Evolutionary conservation across 768 basidiomycete species (phyloP).

Genomic region (Phaeotremella fagi): DNA sequence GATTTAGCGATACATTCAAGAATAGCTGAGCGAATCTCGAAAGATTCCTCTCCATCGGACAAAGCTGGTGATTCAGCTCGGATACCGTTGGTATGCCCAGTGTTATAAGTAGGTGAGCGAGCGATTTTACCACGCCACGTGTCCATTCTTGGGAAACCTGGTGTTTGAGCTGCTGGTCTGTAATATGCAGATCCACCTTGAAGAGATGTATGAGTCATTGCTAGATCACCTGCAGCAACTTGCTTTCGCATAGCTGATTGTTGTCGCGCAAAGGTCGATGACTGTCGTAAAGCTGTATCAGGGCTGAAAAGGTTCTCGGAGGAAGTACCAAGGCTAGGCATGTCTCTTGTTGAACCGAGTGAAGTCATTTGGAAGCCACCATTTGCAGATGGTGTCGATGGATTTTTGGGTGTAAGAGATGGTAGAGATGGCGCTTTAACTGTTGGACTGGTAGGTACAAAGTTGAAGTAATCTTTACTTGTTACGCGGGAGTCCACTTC

Average conservation of each 20-base stretch:
- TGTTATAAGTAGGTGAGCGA: constrained; percentile 19
- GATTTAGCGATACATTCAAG: constrained; percentile 98
- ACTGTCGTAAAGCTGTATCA: constrained; percentile 24
- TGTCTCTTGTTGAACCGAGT: neutral
- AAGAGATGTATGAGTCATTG: constrained; percentile 44
- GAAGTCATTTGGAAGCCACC: neutral
- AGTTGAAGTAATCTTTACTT: constrained; percentile 48
- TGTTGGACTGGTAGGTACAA: constrained; percentile 35
- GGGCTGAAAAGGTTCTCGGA: constrained; percentile 24
- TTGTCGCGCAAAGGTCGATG: constrained; percentile 18
- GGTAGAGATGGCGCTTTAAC: constrained; percentile 38
- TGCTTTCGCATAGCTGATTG: constrained; percentile 38
- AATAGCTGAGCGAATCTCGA: constrained; percentile 92
- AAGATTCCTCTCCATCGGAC: constrained; percentile 43
- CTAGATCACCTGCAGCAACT: constrained; percentile 50
- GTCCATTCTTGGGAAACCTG: constrained; percentile 43
- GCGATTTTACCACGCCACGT: constrained; percentile 39
- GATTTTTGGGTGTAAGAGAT: constrained; percentile 31
- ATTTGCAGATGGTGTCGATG: constrained; percentile 20
- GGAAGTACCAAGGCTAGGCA: constrained; percentile 2
- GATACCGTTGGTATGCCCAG: constrained; percentile 15
- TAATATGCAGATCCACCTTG: constrained; percentile 38
- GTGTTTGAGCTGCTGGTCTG: constrained; percentile 37
- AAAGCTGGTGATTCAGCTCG: constrained; percentile 8
- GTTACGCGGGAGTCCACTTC: constrained; percentile 4